Conservation (phyloP, 768 basidiomycete genomes). For the Collybia sp. region DNA sequence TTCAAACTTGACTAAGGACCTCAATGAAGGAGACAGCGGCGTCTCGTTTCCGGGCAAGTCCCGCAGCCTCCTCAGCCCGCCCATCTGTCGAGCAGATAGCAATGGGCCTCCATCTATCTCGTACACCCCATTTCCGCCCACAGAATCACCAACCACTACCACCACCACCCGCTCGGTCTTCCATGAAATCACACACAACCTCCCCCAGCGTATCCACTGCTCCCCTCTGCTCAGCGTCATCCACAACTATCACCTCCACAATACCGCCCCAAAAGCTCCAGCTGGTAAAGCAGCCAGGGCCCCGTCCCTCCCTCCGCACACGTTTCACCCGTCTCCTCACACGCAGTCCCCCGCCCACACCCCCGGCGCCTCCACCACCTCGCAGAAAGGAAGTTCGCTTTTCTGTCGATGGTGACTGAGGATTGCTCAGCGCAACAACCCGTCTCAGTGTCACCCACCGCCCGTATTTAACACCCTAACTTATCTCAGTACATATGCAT, state of each 20-base stretch:
- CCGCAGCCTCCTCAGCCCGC: slow-evolving; percentile 32
- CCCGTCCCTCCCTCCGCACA: too few species aligned
- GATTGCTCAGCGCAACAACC: too few species aligned
- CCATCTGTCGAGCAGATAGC: slow-evolving; percentile 76
- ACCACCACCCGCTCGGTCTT: slow-evolving; percentile 59
- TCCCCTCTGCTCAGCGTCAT: slow-evolving; percentile 39
- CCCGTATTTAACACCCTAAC: too few species aligned
- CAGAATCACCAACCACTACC: slow-evolving; percentile 32
- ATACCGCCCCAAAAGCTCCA: slow-evolving; percentile 19
- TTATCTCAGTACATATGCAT: too few species aligned
- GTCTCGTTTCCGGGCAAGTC: slow-evolving; percentile 31
- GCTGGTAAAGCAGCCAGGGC: too few species aligned
- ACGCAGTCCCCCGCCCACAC: slow-evolving; percentile 11
- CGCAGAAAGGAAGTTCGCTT: too few species aligned
- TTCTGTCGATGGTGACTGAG: too few species aligned
- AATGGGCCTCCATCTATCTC: slow-evolving; percentile 75
- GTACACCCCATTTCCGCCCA: slow-evolving; percentile 66
- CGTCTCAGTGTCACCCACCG: too few species aligned
- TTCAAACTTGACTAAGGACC: too few species aligned
- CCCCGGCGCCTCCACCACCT: slow-evolving; percentile 2
- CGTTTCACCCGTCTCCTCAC: slow-evolving; percentile 1
- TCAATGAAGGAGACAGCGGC: not conserved
- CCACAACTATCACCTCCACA: slow-evolving; percentile 43
- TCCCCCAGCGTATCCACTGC: slow-evolving; percentile 28
- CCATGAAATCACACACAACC: slow-evolving; percentile 48